Base-by-base conservation (phyloP, 306 rosid genomes). In the Oxytropis ochrocephala region DNA sequence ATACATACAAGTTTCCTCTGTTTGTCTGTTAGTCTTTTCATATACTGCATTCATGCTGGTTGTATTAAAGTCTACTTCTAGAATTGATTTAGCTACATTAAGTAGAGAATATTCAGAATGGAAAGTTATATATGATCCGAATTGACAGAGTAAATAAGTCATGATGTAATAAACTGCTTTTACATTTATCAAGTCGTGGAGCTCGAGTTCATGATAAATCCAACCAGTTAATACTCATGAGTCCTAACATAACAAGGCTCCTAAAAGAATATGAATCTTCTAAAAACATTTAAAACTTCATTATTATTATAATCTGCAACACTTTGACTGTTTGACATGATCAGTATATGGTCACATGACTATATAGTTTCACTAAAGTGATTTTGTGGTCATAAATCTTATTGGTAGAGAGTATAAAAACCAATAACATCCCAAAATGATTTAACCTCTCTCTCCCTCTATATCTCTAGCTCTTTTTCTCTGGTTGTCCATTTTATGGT, bases 51-150 rank as follows among this genome's bases (percentile, higher is more conserved):
- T 17, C 32, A 21, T 62, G 72, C 7, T 64, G 80, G 19, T 18
- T 56, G 14, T 19, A 27, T 70, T 7, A 46, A 49, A n/a, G 49
- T 56, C 65, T 57, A 56, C 13, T 62, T 61, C 64, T 21, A 17
- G 76, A 74, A 27, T 54, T 16, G 46, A 50, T 54, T 35, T 79
- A 11, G 51, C 35, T 53, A 13, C 59, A 30, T 39, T 75, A 8
- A 41, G 59, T 32, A 64, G 35, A 42, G 41, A 57, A 58, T 38
- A 51, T 64, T 64, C 50, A 65, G 32, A 70, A 75, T 14, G 39
- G 24, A 54, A 47, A 65, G 56, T 36, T 70, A 6, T 64, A 6
- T 14, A 48, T 32, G 17, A 7, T 36, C 54, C 60, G 38, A 27
- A 48, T 47, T 60, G 30, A 42, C 74, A 36, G 16, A 73, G 21